A percentile compares a stretch with the other conserved stretches of the same genome.
phyloP scores from a whole-genome alignment of 768 basidiomycete species.

The Coprinopsis sp. region DNA sequence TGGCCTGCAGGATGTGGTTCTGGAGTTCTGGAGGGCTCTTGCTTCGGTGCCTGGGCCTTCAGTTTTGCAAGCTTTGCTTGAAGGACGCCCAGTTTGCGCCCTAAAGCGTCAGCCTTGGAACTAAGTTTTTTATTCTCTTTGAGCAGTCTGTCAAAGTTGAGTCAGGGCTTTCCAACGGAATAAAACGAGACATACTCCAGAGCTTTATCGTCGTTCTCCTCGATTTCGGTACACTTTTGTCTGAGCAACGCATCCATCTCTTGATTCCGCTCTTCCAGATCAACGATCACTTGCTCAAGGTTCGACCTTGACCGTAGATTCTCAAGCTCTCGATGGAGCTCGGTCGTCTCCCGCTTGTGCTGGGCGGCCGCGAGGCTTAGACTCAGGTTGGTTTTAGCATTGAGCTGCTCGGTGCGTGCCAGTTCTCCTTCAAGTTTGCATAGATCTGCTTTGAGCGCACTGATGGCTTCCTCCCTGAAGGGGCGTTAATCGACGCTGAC shows the following conservation, averaged over 20 bases:
- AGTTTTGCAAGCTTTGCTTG: constrained; percentile 61
- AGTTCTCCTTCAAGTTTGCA: constrained; percentile 40
- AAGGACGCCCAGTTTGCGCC: constrained; percentile 66
- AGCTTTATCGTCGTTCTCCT: constrained; percentile 78
- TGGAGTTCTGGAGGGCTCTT: constrained; percentile 15
- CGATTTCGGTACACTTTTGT: constrained; percentile 71
- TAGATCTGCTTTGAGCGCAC: constrained; percentile 35
- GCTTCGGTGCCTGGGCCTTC: constrained; percentile 27
- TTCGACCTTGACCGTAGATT: constrained; percentile 49
- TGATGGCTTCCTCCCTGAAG: constrained; percentile 44
- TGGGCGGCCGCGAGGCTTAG: constrained; percentile 61
- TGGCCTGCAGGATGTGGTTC: neutral
- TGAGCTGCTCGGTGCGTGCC: constrained; percentile 50
- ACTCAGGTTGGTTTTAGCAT: constrained; percentile 61
- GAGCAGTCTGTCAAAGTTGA: constrained; percentile 47
- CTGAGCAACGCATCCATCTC: constrained; percentile 74
- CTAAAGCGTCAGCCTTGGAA: constrained; percentile 64
- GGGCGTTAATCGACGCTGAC: constrained; percentile 3
- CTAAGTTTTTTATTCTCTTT: constrained; percentile 78
- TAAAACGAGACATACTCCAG: constrained; percentile 54
- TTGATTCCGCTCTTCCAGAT: constrained; percentile 63
- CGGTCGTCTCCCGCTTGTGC: constrained; percentile 57
- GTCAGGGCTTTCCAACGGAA: constrained; percentile 6
- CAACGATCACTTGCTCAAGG: constrained; percentile 48
- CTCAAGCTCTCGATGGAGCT: constrained; percentile 54